These are phyloP conservation scores for Sordariomycetes sp. DNA, from an alignment of 2,329 filamentous ascomycete genomes.

Conservation along the genomic window DNA sequence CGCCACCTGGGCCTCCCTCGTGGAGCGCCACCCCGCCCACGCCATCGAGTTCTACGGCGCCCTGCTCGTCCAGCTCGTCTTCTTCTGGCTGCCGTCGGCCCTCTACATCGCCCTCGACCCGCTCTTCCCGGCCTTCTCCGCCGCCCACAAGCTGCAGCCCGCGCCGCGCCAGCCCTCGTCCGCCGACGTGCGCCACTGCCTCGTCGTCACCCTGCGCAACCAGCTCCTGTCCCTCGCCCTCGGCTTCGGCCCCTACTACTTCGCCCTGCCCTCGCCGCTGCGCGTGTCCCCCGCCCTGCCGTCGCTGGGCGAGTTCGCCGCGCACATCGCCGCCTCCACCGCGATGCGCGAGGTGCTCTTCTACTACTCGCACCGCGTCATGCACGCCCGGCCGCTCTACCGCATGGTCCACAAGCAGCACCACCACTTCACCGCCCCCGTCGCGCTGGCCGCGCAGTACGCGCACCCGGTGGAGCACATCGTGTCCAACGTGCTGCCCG, in stretches of 20 bases:
- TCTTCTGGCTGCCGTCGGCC: conserved; percentile 33
- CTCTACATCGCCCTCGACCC: conserved; percentile 31
- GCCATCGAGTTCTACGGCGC: conserved; percentile 29
- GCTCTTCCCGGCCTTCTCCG: conserved; percentile 34
- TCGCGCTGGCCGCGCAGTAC: conserved; percentile 44
- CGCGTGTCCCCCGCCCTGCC: conserved; percentile 27
- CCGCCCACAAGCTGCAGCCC: conserved; percentile 42
- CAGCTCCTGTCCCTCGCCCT: conserved; percentile 28
- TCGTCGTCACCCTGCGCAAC: conserved; percentile 33
- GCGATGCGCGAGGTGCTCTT: conserved; percentile 38
- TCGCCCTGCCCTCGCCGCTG: conserved; percentile 19
- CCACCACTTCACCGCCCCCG: conserved; percentile 43
- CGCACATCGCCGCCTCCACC: conserved; percentile 28
- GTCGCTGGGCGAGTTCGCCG: conserved; percentile 18
- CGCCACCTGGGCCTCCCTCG: conserved; percentile 12
- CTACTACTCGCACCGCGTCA: conserved; percentile 43
- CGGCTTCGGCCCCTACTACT: conserved; percentile 12
- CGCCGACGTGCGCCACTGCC: conserved; percentile 31
- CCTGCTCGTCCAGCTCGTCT: conserved; percentile 26
- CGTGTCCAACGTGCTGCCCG: conserved; percentile 39
- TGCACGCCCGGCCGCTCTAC: conserved; percentile 39
- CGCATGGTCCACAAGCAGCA: conserved; percentile 42
- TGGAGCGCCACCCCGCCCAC: conserved; percentile 15
- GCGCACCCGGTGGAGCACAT: conserved; percentile 47
- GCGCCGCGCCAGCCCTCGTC: conserved; percentile 34